Percentiles rank a stretch among this genome's conserved stretches.
Conservation (phyloP, 2,329 filamentous ascomycete species). For the Penicillium carneum region DNA sequence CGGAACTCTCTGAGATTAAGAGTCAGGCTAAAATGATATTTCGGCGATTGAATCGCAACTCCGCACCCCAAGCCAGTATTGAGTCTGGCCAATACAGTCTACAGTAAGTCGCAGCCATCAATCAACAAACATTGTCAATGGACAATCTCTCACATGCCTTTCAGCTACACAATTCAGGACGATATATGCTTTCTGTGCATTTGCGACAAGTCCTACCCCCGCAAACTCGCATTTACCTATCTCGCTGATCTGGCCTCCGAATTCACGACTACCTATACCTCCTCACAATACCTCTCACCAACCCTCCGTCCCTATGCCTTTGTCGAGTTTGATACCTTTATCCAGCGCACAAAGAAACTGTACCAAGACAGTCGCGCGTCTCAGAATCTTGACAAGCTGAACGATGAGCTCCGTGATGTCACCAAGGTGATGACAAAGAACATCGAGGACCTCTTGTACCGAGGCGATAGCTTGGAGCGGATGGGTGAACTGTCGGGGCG, state of each 20-base stretch:
- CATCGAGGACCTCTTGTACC: conserved; percentile 94
- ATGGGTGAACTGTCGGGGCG: conserved; percentile 95
- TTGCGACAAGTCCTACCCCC: conserved; percentile 90
- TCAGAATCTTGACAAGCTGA: conserved; percentile 91
- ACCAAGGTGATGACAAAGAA: conserved; percentile 99
- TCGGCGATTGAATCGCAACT: conserved; percentile 84
- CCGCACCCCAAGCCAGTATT: conserved; percentile 89
- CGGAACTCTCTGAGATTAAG: conserved; percentile 85
- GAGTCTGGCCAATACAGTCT: conserved; percentile 83
- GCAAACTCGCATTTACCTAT: conserved; percentile 98
- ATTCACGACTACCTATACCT: conserved; percentile 84
- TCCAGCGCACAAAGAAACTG: conserved; percentile 87
- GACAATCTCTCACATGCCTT: conserved; percentile 13
- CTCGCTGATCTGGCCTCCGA: conserved; percentile 89
- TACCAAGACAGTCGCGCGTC: conserved; percentile 91
- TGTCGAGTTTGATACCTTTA: conserved; percentile 97
- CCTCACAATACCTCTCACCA: conserved; percentile 74
- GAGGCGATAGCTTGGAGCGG: conserved; percentile 90
- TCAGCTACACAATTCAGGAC: conserved; percentile 81
- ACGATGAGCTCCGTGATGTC: conserved; percentile 95
- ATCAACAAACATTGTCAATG: not conserved
- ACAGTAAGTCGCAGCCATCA: conserved; percentile 67
- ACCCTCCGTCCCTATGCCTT: conserved; percentile 89
- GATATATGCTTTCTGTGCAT: conserved; percentile 92
- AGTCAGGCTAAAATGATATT: conserved; percentile 88